A percentile compares a stretch with the other conserved stretches of the same genome.
phyloP scores from a whole-genome alignment of 331 rosid species.

The Acacia pycnantha region DNA sequence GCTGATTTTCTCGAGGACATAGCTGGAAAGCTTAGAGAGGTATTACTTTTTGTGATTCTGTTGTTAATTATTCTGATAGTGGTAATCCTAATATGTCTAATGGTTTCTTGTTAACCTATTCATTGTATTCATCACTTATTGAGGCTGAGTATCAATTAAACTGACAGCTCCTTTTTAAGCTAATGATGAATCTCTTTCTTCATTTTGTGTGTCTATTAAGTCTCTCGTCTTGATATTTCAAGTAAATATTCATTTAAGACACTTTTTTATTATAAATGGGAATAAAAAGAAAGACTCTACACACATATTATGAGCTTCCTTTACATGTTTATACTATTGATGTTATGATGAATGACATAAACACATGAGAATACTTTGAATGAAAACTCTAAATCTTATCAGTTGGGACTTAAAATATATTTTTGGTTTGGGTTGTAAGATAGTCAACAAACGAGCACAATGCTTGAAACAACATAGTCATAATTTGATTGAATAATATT shows the following conservation, averaged over 20 bases:
- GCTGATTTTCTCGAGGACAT: constrained; percentile 87
- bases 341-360: neutral
- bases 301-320: neutral
- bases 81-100: neutral
- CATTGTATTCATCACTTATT: neutral
- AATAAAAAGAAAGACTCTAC: neutral
- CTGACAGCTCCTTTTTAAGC: neutral
- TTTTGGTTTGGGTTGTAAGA: neutral
- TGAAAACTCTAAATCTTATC: neutral
- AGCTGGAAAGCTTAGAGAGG: constrained; percentile 88
- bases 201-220: neutral
- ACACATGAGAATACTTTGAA: neutral
- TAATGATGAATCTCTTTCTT: neutral
- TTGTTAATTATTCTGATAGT: neutral
- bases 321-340: neutral
- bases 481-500: neutral
- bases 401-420: neutral
- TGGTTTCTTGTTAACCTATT: neutral
- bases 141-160: neutral
- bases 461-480: neutral
- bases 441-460: neutral
- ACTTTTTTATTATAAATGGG: neutral
- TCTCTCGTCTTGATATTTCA: neutral
- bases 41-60: constrained; percentile 23
- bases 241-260: neutral